Conservation (phyloP, 2,329 filamentous ascomycete species). For the Pseudonectria buxi region DNA sequence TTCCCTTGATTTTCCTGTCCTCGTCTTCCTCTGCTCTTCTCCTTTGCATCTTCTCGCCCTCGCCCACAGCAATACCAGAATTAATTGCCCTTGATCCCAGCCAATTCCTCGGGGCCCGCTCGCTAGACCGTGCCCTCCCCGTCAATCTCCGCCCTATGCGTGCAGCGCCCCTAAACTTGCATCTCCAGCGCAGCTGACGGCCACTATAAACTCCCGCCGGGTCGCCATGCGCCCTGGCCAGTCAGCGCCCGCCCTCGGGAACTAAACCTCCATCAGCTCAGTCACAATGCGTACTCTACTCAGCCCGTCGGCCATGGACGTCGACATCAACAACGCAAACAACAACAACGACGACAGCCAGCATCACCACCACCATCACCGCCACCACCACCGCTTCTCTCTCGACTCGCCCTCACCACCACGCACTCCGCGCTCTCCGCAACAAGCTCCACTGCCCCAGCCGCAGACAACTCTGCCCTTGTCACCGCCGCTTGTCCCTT, state of each 20-base stretch:
- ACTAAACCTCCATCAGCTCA: neutral
- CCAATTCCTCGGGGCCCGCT: neutral
- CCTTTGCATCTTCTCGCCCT: neutral
- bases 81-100: neutral
- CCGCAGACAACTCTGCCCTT: conserved; percentile 6
- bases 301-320: conserved; percentile 14
- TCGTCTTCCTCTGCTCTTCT: neutral
- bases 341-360: too few relatives aligned
- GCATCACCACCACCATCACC: too few relatives aligned
- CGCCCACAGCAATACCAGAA: neutral
- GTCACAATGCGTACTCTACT: conserved; percentile 21
- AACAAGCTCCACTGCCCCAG: conserved; percentile 2
- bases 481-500: conserved; percentile 7
- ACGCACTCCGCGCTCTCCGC: conserved; percentile 10
- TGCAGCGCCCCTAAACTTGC: neutral
- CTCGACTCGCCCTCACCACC: conserved; percentile 9
- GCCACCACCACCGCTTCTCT: too few relatives aligned
- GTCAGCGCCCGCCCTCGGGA: too few relatives aligned
- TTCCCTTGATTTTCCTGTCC: too few relatives aligned
- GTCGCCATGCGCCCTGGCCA: too few relatives aligned
- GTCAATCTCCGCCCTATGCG: neutral
- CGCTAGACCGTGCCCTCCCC: neutral
- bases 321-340: conserved; percentile 11
- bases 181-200: too few relatives aligned
- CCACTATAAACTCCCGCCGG: too few relatives aligned